Evolutionary conservation across 352 stramenopile genomes (phyloP).

Genomic region (Globisporangium paroecandrum): DNA sequence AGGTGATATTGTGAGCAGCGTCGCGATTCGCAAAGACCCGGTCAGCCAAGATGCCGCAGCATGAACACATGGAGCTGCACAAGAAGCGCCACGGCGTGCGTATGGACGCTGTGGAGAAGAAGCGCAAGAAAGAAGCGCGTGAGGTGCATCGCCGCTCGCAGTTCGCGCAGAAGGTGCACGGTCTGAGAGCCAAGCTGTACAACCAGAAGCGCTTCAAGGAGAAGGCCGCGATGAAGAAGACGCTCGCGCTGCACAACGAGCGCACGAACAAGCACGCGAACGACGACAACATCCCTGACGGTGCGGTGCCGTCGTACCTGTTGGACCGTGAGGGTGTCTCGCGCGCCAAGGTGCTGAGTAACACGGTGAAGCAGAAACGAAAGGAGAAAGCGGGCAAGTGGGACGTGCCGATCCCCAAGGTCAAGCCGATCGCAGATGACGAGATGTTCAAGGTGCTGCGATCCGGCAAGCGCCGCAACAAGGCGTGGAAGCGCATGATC

Average conservation of each 20-base stretch:
- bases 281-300: slow-evolving; percentile 95
- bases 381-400: slow-evolving; percentile 99
- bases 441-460: slow-evolving; percentile 99
- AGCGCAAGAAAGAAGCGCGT: slow-evolving; percentile 98
- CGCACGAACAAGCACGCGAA: slow-evolving; percentile 98
- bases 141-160: slow-evolving; percentile 96
- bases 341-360: slow-evolving; percentile 98
- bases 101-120: slow-evolving; percentile 95
- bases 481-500: slow-evolving; percentile 95
- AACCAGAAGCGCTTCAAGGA: slow-evolving; percentile 99
- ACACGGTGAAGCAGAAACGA: slow-evolving; percentile 99
- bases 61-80: slow-evolving; percentile 99
- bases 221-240: slow-evolving; percentile 99
- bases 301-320: slow-evolving; percentile 98
- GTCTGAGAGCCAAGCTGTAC: slow-evolving; percentile 98
- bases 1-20: slow-evolving; percentile 5
- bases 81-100: slow-evolving; percentile 98
- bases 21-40: neutral
- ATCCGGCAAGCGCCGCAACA: slow-evolving; percentile 94
- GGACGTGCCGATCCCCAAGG: slow-evolving; percentile 99
- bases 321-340: slow-evolving; percentile 98
- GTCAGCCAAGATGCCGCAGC: slow-evolving; percentile 90
- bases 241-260: slow-evolving; percentile 98
- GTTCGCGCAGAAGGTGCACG: slow-evolving; percentile 99
- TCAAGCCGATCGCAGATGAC: slow-evolving; percentile 98